Conservation (phyloP, 1,139 yeast genomes). For the Saccharomyces hybrid region DNA sequence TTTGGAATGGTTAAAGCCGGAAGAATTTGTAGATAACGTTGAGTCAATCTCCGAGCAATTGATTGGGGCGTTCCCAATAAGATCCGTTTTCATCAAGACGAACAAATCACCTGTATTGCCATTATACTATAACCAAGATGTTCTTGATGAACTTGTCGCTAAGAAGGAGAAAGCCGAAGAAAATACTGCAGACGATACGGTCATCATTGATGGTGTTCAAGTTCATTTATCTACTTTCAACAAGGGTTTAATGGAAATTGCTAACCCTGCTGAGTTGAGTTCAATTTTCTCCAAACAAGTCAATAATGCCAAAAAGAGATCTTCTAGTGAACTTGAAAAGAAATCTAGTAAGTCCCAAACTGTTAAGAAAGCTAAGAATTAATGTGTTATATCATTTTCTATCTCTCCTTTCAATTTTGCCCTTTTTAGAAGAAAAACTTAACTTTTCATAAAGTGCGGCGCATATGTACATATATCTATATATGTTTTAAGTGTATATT, state of each 20-base stretch:
- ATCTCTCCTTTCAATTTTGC: neutral
- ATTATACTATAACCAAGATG: conserved; percentile 57
- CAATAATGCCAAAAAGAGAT: conserved; percentile 28
- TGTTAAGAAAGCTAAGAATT: conserved; percentile 24
- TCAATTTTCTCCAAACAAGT: conserved; percentile 35
- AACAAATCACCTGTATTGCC: conserved; percentile 77
- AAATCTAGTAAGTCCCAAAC: conserved; percentile 8
- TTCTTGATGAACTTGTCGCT: conserved; percentile 42
- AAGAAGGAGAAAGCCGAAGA: conserved; percentile 30
- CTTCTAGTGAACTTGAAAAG: conserved; percentile 16
- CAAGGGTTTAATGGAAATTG: conserved; percentile 71
- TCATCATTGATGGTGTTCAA: conserved; percentile 36
- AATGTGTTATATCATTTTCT: neutral
- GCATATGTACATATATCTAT: conserved; percentile 1
- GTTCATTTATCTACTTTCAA: conserved; percentile 56
- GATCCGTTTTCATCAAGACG: conserved; percentile 64
- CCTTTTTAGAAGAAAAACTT: neutral
- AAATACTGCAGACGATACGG: conserved; percentile 31
- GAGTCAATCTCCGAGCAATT: conserved; percentile 49
- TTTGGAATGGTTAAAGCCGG: conserved; percentile 36
- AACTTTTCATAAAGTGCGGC: conserved; percentile 1
- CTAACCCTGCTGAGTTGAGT: conserved; percentile 52
- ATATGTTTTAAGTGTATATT: conserved; percentile 2
- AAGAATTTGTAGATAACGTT: conserved; percentile 46
- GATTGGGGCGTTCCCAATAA: conserved; percentile 40